Evolutionary conservation across 805 yeast genomes (phyloP).

Genomic region (Schwanniomyces sp.): DNA sequence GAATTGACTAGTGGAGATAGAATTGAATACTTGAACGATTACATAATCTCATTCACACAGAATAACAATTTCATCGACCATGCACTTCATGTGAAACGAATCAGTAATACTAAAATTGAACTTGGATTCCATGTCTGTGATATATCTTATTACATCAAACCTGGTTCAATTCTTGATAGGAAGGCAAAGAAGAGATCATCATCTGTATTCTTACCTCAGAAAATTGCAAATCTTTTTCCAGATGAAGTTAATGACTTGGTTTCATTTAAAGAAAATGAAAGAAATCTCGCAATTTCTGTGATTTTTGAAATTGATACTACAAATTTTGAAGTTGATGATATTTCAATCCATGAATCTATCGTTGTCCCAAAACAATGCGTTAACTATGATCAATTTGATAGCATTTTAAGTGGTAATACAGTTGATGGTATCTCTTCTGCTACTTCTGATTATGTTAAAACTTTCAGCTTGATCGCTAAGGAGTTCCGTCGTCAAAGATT

Average conservation of each 20-base stretch:
- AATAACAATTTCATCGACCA: conserved; percentile 64
- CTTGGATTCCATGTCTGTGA: conserved; percentile 87
- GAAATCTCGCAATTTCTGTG: conserved; percentile 70
- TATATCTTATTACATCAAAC: conserved; percentile 66
- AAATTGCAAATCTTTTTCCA: conserved; percentile 67
- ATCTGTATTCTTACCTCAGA: conserved; percentile 84
- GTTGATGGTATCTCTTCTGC: conserved; percentile 45
- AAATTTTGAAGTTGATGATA: conserved; percentile 68
- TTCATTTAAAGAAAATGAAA: conserved; percentile 61
- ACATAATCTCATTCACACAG: conserved; percentile 63
- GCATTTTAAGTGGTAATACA: conserved; percentile 37
- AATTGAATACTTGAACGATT: conserved; percentile 56
- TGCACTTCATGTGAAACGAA: conserved; percentile 75
- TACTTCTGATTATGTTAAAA: conserved; percentile 63
- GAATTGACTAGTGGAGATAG: conserved; percentile 41
- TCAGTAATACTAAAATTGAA: conserved; percentile 62
- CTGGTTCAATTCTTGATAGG: conserved; percentile 77
- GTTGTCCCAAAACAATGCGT: conserved; percentile 63
- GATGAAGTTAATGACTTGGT: conserved; percentile 55
- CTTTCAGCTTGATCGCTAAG: conserved; percentile 62
- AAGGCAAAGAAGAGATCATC: conserved; percentile 89
- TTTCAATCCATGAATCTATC: conserved; percentile 73
- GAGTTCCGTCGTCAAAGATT: conserved; percentile 72
- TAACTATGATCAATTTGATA: conserved; percentile 55
- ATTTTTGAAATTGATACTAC: conserved; percentile 76